Evolutionary conservation across 108 stramenopile species (phyloP).

Genomic region (Skeletonema tropicum): DNA sequence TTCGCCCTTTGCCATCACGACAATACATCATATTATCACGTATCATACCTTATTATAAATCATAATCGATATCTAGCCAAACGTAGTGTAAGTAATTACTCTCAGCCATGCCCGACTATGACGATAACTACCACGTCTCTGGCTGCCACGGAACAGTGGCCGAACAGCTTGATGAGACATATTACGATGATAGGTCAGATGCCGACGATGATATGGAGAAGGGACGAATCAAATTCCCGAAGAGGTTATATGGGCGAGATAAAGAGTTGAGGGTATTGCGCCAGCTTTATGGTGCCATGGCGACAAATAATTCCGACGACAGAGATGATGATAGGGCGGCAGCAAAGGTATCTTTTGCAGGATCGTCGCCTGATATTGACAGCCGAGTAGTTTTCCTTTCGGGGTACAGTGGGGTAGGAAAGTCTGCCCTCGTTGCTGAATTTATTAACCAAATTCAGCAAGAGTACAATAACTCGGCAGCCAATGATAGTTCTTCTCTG

Average conservation of each 20-base stretch:
- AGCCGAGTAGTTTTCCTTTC: conserved; percentile 25
- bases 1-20: too few species aligned
- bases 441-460: conserved; percentile 5
- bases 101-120: neutral
- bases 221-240: conserved; percentile 33
- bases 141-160: conserved; percentile 9
- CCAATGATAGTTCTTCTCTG: neutral
- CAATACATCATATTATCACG: too few species aligned
- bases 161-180: conserved; percentile 24
- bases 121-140: neutral
- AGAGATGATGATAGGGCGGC: neutral
- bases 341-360: too few species aligned
- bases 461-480: neutral
- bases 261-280: conserved; percentile 2
- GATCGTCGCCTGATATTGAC: neutral
- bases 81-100: too few species aligned
- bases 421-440: conserved; percentile 25
- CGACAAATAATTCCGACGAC: neutral
- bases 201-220: conserved; percentile 41
- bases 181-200: conserved; percentile 21
- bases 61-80: too few species aligned
- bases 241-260: conserved; percentile 33
- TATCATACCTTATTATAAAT: too few species aligned
- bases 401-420: conserved; percentile 35
- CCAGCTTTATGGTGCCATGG: neutral